phyloP scores from a whole-genome alignment of 2,329 filamentous ascomycete genomes.

The Colletotrichum spaethianum region DNA sequence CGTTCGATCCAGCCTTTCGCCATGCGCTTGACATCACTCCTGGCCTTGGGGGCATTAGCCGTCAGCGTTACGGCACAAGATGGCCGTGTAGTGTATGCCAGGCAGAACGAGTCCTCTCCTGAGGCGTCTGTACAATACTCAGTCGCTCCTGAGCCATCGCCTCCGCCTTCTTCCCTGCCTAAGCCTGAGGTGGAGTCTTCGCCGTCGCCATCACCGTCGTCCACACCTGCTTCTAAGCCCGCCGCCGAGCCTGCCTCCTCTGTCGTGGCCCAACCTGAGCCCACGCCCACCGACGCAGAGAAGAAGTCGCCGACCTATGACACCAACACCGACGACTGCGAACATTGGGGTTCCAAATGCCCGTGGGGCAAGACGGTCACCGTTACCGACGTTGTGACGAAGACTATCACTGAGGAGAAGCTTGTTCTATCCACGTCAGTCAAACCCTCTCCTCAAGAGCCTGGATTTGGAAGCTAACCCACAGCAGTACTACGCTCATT shows the following conservation, averaged over 20 bases:
- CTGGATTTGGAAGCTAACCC: background rate
- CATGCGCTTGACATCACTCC: slow-evolving; percentile 28
- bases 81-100: slow-evolving; percentile 10
- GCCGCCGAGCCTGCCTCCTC: background rate
- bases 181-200: background rate
- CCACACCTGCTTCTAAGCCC: background rate
- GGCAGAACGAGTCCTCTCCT: slow-evolving; percentile 23
- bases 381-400: too few relatives aligned
- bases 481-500: slow-evolving; percentile 13
- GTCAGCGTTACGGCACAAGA: slow-evolving; percentile 23
- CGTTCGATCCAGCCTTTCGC: slow-evolving; percentile 11
- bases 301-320: slow-evolving; percentile 22
- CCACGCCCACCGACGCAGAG: slow-evolving; percentile 8
- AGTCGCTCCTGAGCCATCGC: background rate
- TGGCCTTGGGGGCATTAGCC: slow-evolving; percentile 30
- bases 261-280: slow-evolving; percentile 9
- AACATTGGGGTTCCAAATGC: slow-evolving; percentile 36
- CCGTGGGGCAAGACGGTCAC: slow-evolving; percentile 34
- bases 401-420: slow-evolving; percentile 22
- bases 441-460: background rate
- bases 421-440: slow-evolving; percentile 27
- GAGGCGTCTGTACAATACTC: slow-evolving; percentile 2
- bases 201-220: slow-evolving; percentile 4
- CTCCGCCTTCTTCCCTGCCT: background rate
- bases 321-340: slow-evolving; percentile 33